Conservation (phyloP, 2,329 filamentous ascomycete species). For the Metarhizium anisopliae region DNA sequence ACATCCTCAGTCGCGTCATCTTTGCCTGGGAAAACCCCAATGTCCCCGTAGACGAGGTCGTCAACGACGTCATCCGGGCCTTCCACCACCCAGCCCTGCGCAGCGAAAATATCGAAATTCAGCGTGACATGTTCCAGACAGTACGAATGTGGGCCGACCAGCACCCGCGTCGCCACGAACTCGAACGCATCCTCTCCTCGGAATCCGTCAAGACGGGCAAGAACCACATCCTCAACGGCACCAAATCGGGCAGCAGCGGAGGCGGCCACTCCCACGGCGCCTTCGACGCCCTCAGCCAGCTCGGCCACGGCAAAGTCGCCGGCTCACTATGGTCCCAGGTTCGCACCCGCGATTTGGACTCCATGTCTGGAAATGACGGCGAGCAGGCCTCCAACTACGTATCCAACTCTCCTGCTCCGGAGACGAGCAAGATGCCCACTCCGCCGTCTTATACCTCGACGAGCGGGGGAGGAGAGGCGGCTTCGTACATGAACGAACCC, state of each 20-base stretch:
- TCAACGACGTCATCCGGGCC: conserved; percentile 68
- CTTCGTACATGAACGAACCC: conserved; percentile 17
- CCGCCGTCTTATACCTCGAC: conserved; percentile 21
- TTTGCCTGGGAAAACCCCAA: conserved; percentile 89
- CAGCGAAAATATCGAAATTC: conserved; percentile 67
- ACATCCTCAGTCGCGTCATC: conserved; percentile 50
- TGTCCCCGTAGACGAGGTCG: conserved; percentile 73
- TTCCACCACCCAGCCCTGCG: conserved; percentile 89
- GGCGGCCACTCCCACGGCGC: conserved; percentile 33
- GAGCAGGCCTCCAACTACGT: conserved; percentile 26
- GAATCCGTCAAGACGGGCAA: conserved; percentile 74
- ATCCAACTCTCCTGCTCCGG: conserved; percentile 29
- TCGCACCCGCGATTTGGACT: conserved; percentile 46
- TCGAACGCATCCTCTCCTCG: conserved; percentile 71
- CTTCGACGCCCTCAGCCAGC: conserved; percentile 30
- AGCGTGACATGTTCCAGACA: conserved; percentile 79
- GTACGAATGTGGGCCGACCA: conserved; percentile 74
- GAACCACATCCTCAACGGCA: conserved; percentile 56
- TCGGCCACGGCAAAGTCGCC: conserved; percentile 48
- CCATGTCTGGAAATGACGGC: conserved; percentile 41
- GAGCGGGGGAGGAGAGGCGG: conserved; percentile 28
- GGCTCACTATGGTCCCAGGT: conserved; percentile 55
- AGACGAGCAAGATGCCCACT: conserved; percentile 19
- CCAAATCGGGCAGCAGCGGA: conserved; percentile 20
- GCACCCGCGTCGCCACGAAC: conserved; percentile 53